Evolutionary conservation across 108 stramenopile species (phyloP).

Genomic region (Cyclotella atomus): DNA sequence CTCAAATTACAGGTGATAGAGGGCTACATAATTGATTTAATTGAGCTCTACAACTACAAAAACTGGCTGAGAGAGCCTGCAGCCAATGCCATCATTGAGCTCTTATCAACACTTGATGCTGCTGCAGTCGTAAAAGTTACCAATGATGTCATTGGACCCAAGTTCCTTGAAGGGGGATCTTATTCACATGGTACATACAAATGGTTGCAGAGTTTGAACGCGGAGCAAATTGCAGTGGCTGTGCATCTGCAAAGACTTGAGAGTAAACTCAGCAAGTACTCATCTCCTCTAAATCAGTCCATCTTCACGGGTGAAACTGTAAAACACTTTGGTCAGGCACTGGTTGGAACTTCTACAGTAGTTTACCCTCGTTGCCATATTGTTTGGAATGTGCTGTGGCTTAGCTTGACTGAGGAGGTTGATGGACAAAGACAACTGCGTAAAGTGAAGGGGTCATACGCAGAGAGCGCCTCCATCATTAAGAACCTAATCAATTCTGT

Average conservation of each 20-base stretch:
- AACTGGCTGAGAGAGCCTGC: constrained; percentile 87
- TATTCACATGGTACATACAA: constrained; percentile 2
- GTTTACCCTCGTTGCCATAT: constrained; percentile 80
- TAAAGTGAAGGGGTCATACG: constrained; percentile 31
- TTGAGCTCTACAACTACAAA: constrained; percentile 74
- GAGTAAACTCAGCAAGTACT: constrained; percentile 10
- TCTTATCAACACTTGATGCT: constrained; percentile 52
- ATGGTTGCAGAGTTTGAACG: constrained; percentile 48
- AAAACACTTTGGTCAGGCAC: constrained; percentile 44
- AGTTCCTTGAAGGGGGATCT: constrained; percentile 43
- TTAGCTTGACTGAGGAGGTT: constrained; percentile 56
- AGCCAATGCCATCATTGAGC: constrained; percentile 73
- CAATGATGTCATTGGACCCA: constrained; percentile 59
- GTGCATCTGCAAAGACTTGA: constrained; percentile 62
- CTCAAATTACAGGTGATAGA: constrained; percentile 25
- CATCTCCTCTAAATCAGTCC: constrained; percentile 55
- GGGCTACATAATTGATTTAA: constrained; percentile 58
- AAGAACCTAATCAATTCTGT: constrained; percentile 59
- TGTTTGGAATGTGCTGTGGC: constrained; percentile 85
- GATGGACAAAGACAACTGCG: constrained; percentile 21
- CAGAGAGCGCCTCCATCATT: constrained; percentile 37
- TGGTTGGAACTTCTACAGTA: constrained; percentile 64
- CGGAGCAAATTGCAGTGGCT: constrained; percentile 73
- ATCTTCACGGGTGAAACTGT: constrained; percentile 61
- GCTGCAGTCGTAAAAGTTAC: constrained; percentile 39